phyloP scores from a whole-genome alignment of 257 asterid genomes.

The Anisodus tanguticus region DNA sequence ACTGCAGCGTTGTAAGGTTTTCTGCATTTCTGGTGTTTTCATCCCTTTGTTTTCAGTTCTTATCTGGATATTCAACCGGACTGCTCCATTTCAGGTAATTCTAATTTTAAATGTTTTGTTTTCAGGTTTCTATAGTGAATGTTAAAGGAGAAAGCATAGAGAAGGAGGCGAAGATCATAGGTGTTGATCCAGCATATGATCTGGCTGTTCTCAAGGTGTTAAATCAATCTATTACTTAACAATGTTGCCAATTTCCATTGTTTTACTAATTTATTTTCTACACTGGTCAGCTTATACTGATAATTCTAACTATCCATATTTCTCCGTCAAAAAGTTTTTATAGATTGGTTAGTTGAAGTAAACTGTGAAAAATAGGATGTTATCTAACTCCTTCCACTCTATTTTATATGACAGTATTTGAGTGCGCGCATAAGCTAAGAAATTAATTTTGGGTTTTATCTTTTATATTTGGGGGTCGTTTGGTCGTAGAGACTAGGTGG shows the following conservation, averaged over 20 bases:
- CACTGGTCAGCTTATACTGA: background rate
- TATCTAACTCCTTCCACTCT: background rate
- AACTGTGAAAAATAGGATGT: background rate
- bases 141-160: constrained; percentile 47
- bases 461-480: too few species aligned
- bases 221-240: background rate
- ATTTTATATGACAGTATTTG: background rate
- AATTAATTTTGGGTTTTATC: too few species aligned
- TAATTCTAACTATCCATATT: background rate
- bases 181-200: constrained; percentile 80
- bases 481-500: too few species aligned
- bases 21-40: constrained; percentile 29
- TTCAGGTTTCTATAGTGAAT: constrained; percentile 68
- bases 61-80: background rate
- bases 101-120: background rate
- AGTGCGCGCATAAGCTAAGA: too few species aligned
- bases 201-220: constrained; percentile 84
- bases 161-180: constrained; percentile 67
- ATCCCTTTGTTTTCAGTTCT: constrained; percentile 23
- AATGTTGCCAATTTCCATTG: background rate
- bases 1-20: constrained; percentile 90
- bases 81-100: background rate
- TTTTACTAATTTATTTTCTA: background rate
- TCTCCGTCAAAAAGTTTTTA: background rate
- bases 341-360: background rate